These are phyloP conservation scores for Lathyrus oleraceus DNA, from an alignment of 306 rosid genomes.

Conservation along the genomic window DNA sequence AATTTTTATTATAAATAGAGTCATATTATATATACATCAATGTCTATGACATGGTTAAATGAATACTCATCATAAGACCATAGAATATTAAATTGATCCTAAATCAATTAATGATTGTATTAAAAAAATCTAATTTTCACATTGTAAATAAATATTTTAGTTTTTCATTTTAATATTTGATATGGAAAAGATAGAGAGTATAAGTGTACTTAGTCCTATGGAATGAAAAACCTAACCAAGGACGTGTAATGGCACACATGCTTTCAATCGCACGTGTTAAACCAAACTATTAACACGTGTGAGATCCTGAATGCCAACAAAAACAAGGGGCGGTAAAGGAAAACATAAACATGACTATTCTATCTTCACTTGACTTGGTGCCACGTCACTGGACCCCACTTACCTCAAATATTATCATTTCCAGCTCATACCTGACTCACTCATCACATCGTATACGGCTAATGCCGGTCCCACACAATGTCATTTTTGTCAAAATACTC, in stretches of 20 bases:
- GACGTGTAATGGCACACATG: constrained; percentile 31
- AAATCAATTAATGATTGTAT: no score
- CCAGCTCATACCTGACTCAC: constrained; percentile 62
- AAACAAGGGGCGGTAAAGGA: constrained; percentile 2
- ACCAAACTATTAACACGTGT: background rate
- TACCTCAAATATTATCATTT: constrained; percentile 11
- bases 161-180: no score
- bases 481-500: background rate
- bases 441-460: background rate
- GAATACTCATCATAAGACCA: no score
- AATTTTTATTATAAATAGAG: no score
- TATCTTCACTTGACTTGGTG: constrained; percentile 35
- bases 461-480: constrained; percentile 10
- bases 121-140: no score
- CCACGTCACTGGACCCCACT: constrained; percentile 51
- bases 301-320: accelerated
- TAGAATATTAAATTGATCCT: no score
- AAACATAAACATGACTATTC: background rate
- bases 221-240: no score
- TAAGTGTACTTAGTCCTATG: no score
- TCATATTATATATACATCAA: no score
- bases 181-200: no score
- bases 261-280: background rate
- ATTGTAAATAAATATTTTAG: no score
- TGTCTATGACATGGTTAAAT: no score